These are phyloP conservation scores for Thielaviopsis ethacetica DNA, from an alignment of 2,329 filamentous ascomycete species.

Conservation along the genomic window DNA sequence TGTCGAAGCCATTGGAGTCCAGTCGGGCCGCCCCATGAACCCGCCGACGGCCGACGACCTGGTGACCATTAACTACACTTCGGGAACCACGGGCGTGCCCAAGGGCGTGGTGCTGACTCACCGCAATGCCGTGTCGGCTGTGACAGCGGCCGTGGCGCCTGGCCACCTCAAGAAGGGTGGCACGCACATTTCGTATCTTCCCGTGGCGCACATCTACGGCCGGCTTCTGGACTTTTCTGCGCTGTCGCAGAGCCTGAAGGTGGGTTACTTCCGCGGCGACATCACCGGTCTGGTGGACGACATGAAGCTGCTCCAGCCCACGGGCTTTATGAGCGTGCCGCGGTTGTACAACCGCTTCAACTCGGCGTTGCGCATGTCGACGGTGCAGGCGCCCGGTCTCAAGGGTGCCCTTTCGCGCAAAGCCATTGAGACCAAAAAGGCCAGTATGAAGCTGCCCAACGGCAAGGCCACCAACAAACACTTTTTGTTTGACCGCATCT, in stretches of 20 bases:
- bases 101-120: slow-evolving; percentile 80
- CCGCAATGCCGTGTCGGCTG: slow-evolving; percentile 58
- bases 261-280: slow-evolving; percentile 92
- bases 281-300: slow-evolving; percentile 77
- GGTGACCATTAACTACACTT: slow-evolving; percentile 84
- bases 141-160: slow-evolving; percentile 42
- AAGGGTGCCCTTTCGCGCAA: slow-evolving; percentile 68
- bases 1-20: slow-evolving; percentile 65
- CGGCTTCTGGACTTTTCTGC: slow-evolving; percentile 65
- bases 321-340: slow-evolving; percentile 73
- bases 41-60: slow-evolving; percentile 59
- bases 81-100: slow-evolving; percentile 66
- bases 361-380: slow-evolving; percentile 62
- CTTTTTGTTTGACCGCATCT: slow-evolving; percentile 69
- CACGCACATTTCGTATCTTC: slow-evolving; percentile 69
- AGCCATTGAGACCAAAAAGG: slow-evolving; percentile 64
- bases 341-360: slow-evolving; percentile 85
- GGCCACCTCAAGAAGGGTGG: slow-evolving; percentile 36
- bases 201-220: slow-evolving; percentile 86
- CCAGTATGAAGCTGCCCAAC: slow-evolving; percentile 53
- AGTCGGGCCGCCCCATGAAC: slow-evolving; percentile 52
- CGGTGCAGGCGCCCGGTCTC: slow-evolving; percentile 62
- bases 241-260: slow-evolving; percentile 52
- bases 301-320: slow-evolving; percentile 72
- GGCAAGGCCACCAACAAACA: slow-evolving; percentile 67